Percentiles rank a stretch among this genome's conserved stretches.
Evolutionary conservation across 257 asterid species (phyloP).

Genomic region (Anisodus tanguticus): DNA sequence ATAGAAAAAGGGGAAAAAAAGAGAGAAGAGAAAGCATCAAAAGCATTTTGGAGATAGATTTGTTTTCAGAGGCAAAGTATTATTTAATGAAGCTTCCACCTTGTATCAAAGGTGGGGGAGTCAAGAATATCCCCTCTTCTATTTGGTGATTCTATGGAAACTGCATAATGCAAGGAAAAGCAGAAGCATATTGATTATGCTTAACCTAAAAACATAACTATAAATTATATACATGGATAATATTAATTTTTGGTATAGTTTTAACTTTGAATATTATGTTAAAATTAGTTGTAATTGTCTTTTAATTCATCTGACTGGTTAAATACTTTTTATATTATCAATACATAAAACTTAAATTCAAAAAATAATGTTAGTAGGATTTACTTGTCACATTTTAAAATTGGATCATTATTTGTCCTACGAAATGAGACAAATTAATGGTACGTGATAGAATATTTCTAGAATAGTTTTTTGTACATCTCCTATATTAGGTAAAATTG

Average conservation of each 20-base stretch:
- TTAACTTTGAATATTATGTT: not conserved
- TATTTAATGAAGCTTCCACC: not conserved
- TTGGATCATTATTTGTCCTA: not conserved
- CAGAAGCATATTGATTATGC: not conserved
- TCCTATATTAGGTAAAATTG: too few species aligned
- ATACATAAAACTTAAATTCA: too few species aligned
- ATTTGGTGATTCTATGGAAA: not conserved
- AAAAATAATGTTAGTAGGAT: too few species aligned
- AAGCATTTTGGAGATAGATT: constrained; percentile 23
- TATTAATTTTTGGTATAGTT: not conserved
- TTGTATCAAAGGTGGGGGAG: not conserved
- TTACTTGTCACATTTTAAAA: not conserved
- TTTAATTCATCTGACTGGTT: too few species aligned
- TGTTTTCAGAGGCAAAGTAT: not conserved
- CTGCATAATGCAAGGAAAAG: not conserved
- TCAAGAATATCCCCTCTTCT: constrained; percentile 18
- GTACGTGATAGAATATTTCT: too few species aligned
- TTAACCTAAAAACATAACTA: not conserved
- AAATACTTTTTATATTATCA: too few species aligned
- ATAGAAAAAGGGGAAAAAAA: not conserved
- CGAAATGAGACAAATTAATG: too few species aligned
- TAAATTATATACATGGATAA: not conserved
- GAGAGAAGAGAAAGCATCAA: constrained; percentile 5
- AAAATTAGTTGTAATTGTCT: too few species aligned
- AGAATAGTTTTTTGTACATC: too few species aligned